Percentiles rank a stretch among this genome's conserved stretches.
Conservation (phyloP, 768 basidiomycete genomes). For the Lentinula sp. region DNA sequence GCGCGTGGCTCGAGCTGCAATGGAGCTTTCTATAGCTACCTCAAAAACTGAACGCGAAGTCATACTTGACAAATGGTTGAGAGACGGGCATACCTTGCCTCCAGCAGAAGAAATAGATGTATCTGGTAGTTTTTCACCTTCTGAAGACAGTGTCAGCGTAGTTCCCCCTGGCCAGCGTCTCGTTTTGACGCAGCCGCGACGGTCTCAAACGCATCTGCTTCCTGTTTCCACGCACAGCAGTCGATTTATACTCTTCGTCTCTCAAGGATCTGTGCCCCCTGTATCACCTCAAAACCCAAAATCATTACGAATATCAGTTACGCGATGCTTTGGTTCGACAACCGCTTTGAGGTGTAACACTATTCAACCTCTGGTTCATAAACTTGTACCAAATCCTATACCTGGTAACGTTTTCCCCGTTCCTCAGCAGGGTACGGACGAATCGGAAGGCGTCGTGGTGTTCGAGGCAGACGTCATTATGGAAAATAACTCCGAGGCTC, state of each 20-base stretch:
- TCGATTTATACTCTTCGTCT: conserved; percentile 50
- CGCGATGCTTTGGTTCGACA: conserved; percentile 30
- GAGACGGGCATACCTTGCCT: conserved; percentile 50
- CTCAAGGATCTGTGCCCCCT: conserved; percentile 46
- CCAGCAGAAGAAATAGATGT: conserved; percentile 9
- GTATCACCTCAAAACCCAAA: conserved; percentile 44
- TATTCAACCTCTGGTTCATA: conserved; percentile 41
- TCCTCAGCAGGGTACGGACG: conserved; percentile 63
- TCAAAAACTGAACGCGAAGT: conserved; percentile 20
- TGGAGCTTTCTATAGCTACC: conserved; percentile 51
- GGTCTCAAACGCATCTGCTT: conserved; percentile 43
- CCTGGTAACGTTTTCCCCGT: conserved; percentile 53
- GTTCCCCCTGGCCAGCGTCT: conserved; percentile 33
- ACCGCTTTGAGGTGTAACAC: conserved; percentile 26
- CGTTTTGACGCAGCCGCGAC: conserved; percentile 34
- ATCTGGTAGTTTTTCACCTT: conserved; percentile 12
- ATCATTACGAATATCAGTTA: conserved; percentile 41
- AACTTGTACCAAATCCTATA: conserved; percentile 58
- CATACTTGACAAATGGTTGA: conserved; percentile 62
- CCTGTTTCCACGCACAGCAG: conserved; percentile 26
- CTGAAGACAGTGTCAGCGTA: conserved; percentile 22
- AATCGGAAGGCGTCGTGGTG: conserved; percentile 67
- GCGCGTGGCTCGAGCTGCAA: conserved; percentile 72
- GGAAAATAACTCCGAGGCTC: conserved; percentile 9
- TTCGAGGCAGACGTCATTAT: conserved; percentile 45